Percentiles rank a stretch among this genome's conserved stretches.
phyloP scores from a whole-genome alignment of 1,284 basidiomycete genomes.

The Trichosporon sp. region DNA sequence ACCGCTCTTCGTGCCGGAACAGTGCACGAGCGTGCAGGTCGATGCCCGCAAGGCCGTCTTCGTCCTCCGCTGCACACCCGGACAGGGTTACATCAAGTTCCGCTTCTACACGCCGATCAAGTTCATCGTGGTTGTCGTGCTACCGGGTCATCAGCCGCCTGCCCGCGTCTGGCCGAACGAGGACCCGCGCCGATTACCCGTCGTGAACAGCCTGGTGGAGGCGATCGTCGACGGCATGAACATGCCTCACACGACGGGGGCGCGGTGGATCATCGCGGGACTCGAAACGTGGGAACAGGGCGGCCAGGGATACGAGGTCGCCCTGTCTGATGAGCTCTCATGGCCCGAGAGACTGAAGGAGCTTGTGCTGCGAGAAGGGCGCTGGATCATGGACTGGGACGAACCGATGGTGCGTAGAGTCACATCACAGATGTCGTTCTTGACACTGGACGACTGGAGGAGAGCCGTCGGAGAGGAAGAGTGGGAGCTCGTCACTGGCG shows the following conservation, averaged over 20 bases:
- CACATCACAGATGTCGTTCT: neutral
- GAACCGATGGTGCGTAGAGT: neutral
- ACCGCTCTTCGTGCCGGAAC: conserved; percentile 8
- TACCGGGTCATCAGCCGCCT: neutral
- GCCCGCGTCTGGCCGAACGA: conserved; percentile 7
- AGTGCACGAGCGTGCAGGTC: conserved; percentile 6
- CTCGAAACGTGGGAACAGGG: conserved; percentile 11
- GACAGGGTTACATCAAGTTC: conserved; percentile 15
- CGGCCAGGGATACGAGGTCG: neutral
- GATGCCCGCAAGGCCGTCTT: conserved; percentile 16
- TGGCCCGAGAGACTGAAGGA: conserved; percentile 10
- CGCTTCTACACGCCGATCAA: conserved; percentile 8
- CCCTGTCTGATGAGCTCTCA: neutral
- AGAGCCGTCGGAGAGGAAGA: conserved; percentile 10
- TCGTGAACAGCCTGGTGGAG: conserved; percentile 10
- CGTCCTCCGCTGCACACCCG: neutral
- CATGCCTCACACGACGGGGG: neutral
- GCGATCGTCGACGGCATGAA: conserved; percentile 12
- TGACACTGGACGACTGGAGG: conserved; percentile 13
- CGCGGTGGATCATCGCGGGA: neutral
- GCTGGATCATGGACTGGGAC: conserved; percentile 15
- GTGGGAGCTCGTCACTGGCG: conserved; percentile 6
- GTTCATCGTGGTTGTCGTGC: conserved; percentile 3
- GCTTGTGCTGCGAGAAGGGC: neutral
- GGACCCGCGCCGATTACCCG: conserved; percentile 6